A percentile compares a stretch with the other conserved stretches of the same genome.
Evolutionary conservation across 177 flowering plant species (phyloP).

Genomic region (Vitis hybrid): DNA sequence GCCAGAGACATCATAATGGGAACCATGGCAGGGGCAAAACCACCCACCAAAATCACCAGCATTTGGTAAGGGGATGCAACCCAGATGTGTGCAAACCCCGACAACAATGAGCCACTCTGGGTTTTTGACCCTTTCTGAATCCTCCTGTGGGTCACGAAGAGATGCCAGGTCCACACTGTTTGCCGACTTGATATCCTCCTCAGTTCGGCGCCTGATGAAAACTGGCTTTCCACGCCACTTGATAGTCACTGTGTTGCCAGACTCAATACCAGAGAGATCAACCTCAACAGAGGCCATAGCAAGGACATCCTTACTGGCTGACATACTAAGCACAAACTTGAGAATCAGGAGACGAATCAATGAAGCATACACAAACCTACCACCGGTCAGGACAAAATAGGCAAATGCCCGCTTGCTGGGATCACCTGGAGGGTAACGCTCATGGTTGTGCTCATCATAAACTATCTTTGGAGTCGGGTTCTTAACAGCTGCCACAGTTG

Average conservation of each 20-base stretch:
- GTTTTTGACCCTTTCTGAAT: constrained; percentile 38
- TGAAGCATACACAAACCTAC: constrained; percentile 54
- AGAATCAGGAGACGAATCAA: constrained; percentile 46
- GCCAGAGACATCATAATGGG: constrained; percentile 51
- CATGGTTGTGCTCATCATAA: constrained; percentile 44
- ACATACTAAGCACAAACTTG: constrained; percentile 49
- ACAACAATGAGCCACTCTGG: constrained; percentile 52
- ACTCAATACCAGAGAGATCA: constrained; percentile 40
- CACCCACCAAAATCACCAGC: constrained; percentile 55
- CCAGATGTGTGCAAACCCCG: constrained; percentile 54
- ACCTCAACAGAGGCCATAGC: constrained; percentile 45
- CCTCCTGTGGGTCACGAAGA: constrained; percentile 50
- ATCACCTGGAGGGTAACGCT: constrained; percentile 51
- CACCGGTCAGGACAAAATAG: constrained; percentile 49
- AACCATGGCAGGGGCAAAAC: constrained; percentile 61
- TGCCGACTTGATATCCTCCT: constrained; percentile 42
- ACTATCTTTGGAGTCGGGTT: constrained; percentile 35
- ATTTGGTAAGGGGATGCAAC: constrained; percentile 54
- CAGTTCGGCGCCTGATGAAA: constrained; percentile 47
- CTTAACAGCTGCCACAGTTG: constrained; percentile 37
- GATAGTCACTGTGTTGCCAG: constrained; percentile 46
- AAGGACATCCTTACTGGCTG: constrained; percentile 49
- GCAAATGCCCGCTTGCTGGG: constrained; percentile 57
- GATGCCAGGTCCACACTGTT: constrained; percentile 39
- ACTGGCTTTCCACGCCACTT: constrained; percentile 60